A percentile compares a stretch with the other conserved stretches of the same genome.
phyloP scores from a whole-genome alignment of 768 basidiomycete species.

The Kwoniella shandongensis region DNA sequence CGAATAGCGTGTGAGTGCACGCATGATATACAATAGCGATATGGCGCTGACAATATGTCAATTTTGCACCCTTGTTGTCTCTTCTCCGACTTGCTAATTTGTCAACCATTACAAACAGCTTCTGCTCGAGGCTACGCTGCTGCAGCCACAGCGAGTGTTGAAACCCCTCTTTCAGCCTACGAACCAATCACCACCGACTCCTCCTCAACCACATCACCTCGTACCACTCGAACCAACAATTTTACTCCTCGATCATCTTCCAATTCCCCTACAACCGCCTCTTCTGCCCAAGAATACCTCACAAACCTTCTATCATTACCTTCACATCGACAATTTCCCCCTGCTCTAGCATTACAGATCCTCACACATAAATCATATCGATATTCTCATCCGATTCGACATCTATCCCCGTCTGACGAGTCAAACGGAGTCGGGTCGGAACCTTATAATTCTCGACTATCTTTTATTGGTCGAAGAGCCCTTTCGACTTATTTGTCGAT shows the following conservation, averaged over 20 bases:
- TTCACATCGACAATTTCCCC: conserved; percentile 38
- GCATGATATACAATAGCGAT: not conserved
- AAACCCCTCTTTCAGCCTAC: not conserved
- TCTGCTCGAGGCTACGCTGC: conserved; percentile 8
- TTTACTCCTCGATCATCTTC: not conserved
- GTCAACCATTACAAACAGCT: not conserved
- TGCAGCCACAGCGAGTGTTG: conserved; percentile 1
- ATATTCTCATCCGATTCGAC: conserved; percentile 42
- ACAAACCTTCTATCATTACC: conserved; percentile 43
- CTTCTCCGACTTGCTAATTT: not conserved
- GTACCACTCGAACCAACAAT: not conserved
- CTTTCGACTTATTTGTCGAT: conserved; percentile 41
- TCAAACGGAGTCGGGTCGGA: not conserved
- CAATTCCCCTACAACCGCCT: conserved; percentile 3
- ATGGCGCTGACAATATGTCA: conserved; percentile 2
- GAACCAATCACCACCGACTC: not conserved
- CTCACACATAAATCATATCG: conserved; percentile 53
- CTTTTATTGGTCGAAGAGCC: conserved; percentile 48
- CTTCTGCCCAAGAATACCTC: conserved; percentile 37
- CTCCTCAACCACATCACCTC: not conserved
- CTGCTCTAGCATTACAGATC: conserved; percentile 46
- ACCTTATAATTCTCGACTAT: conserved; percentile 44
- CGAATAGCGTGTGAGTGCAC: not conserved
- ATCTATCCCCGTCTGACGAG: not conserved
- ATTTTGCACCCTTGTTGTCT: not conserved